Evolutionary conservation across 2,329 filamentous ascomycete species (phyloP).

Genomic region (Penicillium sclerotiorum): DNA sequence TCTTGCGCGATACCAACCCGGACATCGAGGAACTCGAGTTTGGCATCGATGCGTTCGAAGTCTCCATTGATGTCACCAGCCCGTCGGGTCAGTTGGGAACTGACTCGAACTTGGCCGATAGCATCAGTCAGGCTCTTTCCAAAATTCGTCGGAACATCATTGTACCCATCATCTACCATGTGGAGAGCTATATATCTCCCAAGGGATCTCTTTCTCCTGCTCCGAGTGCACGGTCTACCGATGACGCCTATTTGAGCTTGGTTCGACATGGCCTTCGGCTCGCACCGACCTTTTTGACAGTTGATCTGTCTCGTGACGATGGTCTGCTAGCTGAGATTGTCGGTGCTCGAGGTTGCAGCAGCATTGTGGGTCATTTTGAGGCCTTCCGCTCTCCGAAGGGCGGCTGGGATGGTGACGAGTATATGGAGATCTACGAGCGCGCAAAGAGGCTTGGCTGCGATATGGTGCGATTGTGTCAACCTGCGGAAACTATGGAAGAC

Average conservation of each 20-base stretch:
- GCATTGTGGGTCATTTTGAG: constrained; percentile 63
- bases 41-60: constrained; percentile 69
- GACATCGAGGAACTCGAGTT: constrained; percentile 67
- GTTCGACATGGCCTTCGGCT: constrained; percentile 63
- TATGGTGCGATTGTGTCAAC: constrained; percentile 63
- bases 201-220: constrained; percentile 26
- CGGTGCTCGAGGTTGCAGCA: constrained; percentile 56
- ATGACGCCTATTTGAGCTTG: constrained; percentile 57
- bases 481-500: constrained; percentile 60
- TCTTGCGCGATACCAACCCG: constrained; percentile 55
- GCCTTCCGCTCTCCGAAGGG: constrained; percentile 44
- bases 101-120: constrained; percentile 44
- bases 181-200: constrained; percentile 36
- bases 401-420: constrained; percentile 61
- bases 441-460: constrained; percentile 63
- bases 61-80: constrained; percentile 53
- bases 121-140: constrained; percentile 62
- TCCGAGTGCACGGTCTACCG: constrained; percentile 28
- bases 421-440: constrained; percentile 60
- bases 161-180: constrained; percentile 60
- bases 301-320: constrained; percentile 63
- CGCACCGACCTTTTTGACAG: constrained; percentile 63
- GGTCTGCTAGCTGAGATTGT: constrained; percentile 55
- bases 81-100: constrained; percentile 33
- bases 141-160: constrained; percentile 66